These are phyloP conservation scores for Lotus japonicus DNA, from an alignment of 306 rosid genomes.

Conservation along the genomic window DNA sequence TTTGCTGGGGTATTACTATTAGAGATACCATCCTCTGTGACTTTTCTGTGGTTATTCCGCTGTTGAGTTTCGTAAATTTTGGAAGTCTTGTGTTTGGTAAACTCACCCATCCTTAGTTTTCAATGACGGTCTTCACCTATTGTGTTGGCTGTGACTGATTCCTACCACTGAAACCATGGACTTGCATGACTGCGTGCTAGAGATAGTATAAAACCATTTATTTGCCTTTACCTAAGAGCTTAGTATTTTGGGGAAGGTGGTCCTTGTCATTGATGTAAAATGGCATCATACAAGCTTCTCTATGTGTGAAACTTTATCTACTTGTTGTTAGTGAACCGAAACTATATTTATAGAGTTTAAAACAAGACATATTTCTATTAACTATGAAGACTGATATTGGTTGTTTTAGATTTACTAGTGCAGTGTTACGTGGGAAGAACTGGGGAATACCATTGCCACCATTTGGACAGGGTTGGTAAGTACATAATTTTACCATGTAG, in stretches of 20 bases:
- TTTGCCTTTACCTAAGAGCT: background rate
- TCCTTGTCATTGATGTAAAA: background rate
- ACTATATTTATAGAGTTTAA: background rate
- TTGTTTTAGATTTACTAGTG: slow-evolving; percentile 73
- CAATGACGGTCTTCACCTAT: background rate
- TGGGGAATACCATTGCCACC: slow-evolving; percentile 98
- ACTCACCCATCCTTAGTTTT: background rate
- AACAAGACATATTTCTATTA: background rate
- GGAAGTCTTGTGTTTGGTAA: background rate
- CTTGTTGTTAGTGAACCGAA: background rate
- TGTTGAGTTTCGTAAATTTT: background rate
- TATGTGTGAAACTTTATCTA: background rate
- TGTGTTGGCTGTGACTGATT: background rate
- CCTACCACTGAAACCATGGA: background rate
- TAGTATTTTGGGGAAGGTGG: background rate
- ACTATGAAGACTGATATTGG: slow-evolving; percentile 4
- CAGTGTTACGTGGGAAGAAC: slow-evolving; percentile 74
- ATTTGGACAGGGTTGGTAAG: slow-evolving; percentile 97
- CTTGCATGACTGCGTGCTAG: background rate
- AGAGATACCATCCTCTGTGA: background rate
- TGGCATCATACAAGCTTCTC: background rate
- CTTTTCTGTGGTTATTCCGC: background rate
- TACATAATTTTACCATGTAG: slow-evolving; percentile 14
- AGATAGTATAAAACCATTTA: background rate
- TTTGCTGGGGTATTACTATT: background rate